Evolutionary conservation across 306 rosid genomes (phyloP).

Genomic region (Cucumis cinereus): DNA sequence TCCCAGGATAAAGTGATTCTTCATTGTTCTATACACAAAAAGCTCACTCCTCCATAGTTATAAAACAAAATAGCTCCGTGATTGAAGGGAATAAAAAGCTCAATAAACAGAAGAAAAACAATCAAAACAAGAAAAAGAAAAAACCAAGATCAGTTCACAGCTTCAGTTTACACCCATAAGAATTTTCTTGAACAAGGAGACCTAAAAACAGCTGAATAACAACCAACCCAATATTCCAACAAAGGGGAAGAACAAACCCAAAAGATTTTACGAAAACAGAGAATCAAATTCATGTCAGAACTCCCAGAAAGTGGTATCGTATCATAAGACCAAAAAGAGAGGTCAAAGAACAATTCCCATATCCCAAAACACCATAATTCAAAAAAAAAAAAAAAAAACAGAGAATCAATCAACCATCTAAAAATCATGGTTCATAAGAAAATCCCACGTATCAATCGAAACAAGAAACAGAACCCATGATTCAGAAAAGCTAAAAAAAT

Average conservation of each 20-base stretch:
- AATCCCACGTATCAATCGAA: constrained; percentile 2
- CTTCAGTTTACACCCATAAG: not conserved
- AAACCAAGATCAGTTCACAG: not conserved
- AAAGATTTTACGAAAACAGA: not conserved
- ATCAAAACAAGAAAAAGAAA: not conserved
- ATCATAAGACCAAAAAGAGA: not conserved
- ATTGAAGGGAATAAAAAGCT: not conserved
- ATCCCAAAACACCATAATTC: not conserved
- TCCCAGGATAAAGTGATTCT: not conserved
- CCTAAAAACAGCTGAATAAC: not conserved
- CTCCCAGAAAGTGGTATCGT: not conserved
- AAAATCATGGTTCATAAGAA: not conserved
- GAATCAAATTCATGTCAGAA: not conserved
- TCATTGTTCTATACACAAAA: constrained; percentile 5
- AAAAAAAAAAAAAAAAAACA: not conserved
- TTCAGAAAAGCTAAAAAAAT: not conserved
- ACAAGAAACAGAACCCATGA: not conserved
- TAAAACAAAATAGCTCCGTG: not conserved
- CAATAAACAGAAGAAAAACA: not conserved
- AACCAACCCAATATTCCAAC: not conserved
- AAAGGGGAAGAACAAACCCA: not conserved
- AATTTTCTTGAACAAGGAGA: not conserved
- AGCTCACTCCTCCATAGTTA: not conserved
- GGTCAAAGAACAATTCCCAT: not conserved
- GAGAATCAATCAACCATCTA: not conserved